Percentiles rank a stretch among this genome's conserved stretches.
Conservation (phyloP, 768 basidiomycete genomes). For the Xerocomus potaroensis region DNA sequence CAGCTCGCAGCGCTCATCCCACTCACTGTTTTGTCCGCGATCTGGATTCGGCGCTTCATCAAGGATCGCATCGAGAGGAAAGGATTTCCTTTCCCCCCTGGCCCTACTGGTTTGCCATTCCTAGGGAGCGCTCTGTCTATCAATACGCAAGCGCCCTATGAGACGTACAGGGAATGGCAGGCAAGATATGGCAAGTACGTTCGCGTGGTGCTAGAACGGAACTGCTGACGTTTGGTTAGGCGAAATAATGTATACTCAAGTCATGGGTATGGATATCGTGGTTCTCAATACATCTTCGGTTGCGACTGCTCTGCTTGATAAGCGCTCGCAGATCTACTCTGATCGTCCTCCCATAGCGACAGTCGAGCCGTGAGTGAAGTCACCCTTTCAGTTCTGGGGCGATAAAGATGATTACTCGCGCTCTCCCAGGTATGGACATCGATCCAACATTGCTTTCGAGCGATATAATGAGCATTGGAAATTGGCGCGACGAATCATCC, state of each 20-base stretch:
- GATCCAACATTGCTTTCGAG: slow-evolving; percentile 1
- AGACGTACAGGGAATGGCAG: slow-evolving; percentile 7
- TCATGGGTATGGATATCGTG: slow-evolving; percentile 41
- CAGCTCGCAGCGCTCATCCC: not conserved
- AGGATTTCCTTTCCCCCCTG: slow-evolving; percentile 9
- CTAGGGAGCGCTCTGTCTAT: slow-evolving; percentile 1
- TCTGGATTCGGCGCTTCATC: not conserved
- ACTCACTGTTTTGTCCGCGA: not conserved
- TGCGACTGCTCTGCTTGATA: slow-evolving; percentile 42
- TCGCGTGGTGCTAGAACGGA: not conserved
- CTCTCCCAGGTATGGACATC: slow-evolving; percentile 5
- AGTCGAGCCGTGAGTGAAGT: slow-evolving; percentile 6
- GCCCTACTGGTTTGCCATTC: slow-evolving; percentile 6
- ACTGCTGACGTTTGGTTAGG: slow-evolving; percentile 23
- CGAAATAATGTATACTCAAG: slow-evolving; percentile 41
- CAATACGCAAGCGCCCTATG: slow-evolving; percentile 5
- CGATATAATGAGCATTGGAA: slow-evolving; percentile 1
- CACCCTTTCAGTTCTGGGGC: no score
- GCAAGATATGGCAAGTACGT: slow-evolving; percentile 9
- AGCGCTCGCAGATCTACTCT: slow-evolving; percentile 42
- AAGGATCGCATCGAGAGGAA: not conserved
- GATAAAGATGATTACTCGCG: not conserved
- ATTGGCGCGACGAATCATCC: slow-evolving; percentile 2
- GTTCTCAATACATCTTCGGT: slow-evolving; percentile 41
- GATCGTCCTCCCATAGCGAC: slow-evolving; percentile 38